Conservation (phyloP, 176 grass and related monocot genomes). For the Bothriochloa decipiens region DNA sequence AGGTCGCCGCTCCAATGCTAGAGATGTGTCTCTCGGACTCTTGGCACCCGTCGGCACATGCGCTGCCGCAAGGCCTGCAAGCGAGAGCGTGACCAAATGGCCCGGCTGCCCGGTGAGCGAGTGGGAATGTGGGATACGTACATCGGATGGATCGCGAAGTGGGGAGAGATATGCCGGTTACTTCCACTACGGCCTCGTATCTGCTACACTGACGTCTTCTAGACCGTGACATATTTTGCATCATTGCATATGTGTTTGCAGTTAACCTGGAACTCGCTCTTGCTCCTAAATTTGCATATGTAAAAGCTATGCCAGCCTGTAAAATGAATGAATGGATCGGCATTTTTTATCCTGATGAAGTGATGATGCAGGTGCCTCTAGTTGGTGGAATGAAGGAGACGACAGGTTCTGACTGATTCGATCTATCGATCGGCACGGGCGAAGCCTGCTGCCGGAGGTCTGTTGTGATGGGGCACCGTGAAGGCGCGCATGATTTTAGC, state of each 20-base stretch:
- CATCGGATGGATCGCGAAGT: background rate
- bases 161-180: background rate
- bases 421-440: constrained; percentile 10
- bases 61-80: background rate
- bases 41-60: constrained; percentile 24
- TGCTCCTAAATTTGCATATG: background rate
- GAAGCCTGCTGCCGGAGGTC: background rate
- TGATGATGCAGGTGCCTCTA: background rate
- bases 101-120: constrained; percentile 22
- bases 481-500: constrained; percentile 23
- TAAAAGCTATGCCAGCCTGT: background rate
- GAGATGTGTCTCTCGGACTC: background rate
- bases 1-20: background rate
- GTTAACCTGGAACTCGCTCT: background rate
- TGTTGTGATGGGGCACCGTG: constrained; percentile 20
- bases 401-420: constrained; percentile 28
- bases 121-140: constrained; percentile 1
- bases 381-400: background rate
- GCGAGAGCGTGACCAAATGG: background rate
- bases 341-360: background rate
- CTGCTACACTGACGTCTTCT: background rate
- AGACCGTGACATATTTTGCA: background rate
- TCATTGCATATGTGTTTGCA: background rate
- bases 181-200: background rate
- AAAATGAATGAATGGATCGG: background rate